Evolutionary conservation across 164 flowering plant genomes (phyloP).

Genomic region (Hamamelis virginiana): DNA sequence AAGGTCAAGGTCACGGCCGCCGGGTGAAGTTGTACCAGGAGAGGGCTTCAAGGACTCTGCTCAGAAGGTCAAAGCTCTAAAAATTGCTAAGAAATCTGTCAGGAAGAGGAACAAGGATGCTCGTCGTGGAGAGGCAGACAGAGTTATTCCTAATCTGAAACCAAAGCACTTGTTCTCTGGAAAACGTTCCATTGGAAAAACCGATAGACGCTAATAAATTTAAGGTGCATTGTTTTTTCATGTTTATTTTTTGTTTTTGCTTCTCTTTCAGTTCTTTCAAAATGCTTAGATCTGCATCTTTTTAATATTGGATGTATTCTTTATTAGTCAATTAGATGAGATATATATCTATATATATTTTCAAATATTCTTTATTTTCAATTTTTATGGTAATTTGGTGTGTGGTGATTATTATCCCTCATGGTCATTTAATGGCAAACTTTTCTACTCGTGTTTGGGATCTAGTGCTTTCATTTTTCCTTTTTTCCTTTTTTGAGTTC

Average conservation of each 20-base stretch:
- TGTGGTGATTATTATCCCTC: no score
- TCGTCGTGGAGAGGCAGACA: conserved; percentile 87
- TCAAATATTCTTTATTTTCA: no score
- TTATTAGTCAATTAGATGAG: not conserved
- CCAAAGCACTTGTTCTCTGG: conserved; percentile 90
- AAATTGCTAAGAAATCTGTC: conserved; percentile 46
- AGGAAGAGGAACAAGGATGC: conserved; percentile 81
- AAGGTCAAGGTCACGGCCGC: conserved; percentile 63
- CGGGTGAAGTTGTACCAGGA: conserved; percentile 69
- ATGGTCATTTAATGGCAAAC: no score
- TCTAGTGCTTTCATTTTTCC: no score
- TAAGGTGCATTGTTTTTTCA: conserved; percentile 11
- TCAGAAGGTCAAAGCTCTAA: conserved; percentile 60
- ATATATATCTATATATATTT: not conserved
- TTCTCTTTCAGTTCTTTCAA: not conserved
- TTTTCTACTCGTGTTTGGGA: no score
- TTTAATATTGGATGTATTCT: not conserved
- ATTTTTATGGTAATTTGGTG: no score
- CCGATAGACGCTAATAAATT: conserved; percentile 48
- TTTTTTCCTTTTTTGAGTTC: not conserved
- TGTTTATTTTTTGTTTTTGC: not conserved
- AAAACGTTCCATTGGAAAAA: conserved; percentile 76
- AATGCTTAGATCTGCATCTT: not conserved
- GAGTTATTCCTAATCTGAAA: conserved; percentile 71
- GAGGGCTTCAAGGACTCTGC: conserved; percentile 74